Evolutionary conservation across 768 basidiomycete genomes (phyloP).

Genomic region (Amanita phalloides): DNA sequence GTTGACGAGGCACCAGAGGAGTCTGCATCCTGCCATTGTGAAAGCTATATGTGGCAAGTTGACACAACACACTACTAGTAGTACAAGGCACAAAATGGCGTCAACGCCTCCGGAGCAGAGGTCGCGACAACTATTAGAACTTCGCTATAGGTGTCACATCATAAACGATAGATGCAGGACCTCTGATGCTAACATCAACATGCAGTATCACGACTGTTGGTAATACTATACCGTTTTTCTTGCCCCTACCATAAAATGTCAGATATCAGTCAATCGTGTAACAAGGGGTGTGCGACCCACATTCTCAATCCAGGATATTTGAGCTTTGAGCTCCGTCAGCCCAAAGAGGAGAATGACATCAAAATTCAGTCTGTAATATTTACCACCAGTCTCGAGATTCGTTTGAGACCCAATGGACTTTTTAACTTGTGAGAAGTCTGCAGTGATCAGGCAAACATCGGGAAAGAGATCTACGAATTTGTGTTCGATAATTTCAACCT

Average conservation of each 20-base stretch:
- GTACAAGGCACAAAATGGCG: no score
- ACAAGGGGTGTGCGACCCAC: conserved; percentile 11
- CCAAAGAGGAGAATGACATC: conserved; percentile 33
- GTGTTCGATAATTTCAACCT: background rate
- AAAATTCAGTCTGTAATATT: conserved; percentile 18
- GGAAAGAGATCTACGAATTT: conserved; percentile 9
- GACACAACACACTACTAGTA: no score
- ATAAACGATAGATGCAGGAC: conserved; percentile 4
- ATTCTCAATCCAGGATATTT: conserved; percentile 32
- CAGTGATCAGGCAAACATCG: conserved; percentile 13
- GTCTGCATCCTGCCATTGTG: no score
- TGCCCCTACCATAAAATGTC: conserved; percentile 8
- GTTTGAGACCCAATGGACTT: background rate
- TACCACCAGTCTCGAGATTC: background rate
- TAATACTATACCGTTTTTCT: conserved; percentile 10
- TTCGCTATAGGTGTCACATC: background rate
- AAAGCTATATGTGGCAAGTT: no score
- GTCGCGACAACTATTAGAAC: no score
- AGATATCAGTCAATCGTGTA: background rate
- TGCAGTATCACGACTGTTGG: background rate
- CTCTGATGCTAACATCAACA: background rate
- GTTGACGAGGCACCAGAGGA: no score
- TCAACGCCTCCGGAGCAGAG: no score
- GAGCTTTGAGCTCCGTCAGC: conserved; percentile 34
- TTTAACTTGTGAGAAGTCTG: conserved; percentile 10